Conservation (phyloP, 495 filamentous ascomycete species). For the Tuber umbilicatum region DNA sequence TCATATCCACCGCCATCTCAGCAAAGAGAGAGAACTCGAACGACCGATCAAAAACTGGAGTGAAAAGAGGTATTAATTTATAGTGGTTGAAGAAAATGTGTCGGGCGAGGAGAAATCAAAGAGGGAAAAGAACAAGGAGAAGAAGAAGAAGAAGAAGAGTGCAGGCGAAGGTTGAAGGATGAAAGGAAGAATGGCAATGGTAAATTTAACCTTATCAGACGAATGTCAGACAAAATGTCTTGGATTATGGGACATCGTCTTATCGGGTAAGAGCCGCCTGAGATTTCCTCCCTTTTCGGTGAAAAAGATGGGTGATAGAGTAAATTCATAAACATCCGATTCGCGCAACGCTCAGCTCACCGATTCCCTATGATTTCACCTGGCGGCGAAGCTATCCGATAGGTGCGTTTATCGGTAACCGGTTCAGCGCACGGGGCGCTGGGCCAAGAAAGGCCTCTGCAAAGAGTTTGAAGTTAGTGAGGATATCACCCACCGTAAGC, state of each 20-base stretch:
- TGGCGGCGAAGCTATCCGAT: not conserved
- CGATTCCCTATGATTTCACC: not conserved
- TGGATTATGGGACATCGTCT: not conserved
- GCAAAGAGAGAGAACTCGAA: not conserved
- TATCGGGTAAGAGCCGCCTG: not conserved
- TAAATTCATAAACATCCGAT: not conserved
- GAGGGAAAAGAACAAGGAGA: not conserved
- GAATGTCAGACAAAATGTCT: not conserved
- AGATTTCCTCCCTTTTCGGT: not conserved
- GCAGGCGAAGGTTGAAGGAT: not conserved
- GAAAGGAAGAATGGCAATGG: not conserved
- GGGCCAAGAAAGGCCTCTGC: too few species aligned
- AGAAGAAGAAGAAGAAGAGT: not conserved
- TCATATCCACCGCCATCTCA: conserved; percentile 28
- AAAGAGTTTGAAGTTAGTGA: too few species aligned
- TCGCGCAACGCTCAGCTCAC: not conserved
- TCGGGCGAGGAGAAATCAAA: not conserved
- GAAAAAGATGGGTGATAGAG: too few species aligned
- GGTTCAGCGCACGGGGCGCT: too few species aligned
- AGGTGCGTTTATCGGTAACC: too few species aligned
- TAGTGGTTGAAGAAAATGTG: not conserved
- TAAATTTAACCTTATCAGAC: not conserved
- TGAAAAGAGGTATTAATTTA: not conserved
- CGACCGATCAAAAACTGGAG: not conserved
- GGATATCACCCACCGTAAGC: too few species aligned